These are phyloP conservation scores for Suhomyces sp. DNA, from an alignment of 805 yeast species.

Conservation along the genomic window DNA sequence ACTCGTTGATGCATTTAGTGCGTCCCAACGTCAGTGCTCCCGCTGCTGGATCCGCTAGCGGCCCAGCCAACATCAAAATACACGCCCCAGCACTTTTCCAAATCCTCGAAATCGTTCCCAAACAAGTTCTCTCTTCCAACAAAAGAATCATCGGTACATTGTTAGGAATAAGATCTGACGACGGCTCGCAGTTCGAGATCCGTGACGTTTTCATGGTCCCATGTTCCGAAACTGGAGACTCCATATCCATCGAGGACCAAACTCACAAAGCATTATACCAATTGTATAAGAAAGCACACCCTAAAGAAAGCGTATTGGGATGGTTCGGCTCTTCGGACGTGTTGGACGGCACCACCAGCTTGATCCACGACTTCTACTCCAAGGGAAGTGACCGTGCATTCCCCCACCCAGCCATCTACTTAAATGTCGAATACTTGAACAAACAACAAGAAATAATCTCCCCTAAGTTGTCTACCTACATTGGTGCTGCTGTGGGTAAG, in stretches of 20 bases:
- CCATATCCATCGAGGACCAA: slow-evolving; percentile 73
- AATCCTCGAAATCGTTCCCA: slow-evolving; percentile 69
- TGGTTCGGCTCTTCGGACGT: slow-evolving; percentile 72
- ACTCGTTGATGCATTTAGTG: slow-evolving; percentile 43
- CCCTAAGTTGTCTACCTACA: slow-evolving; percentile 65
- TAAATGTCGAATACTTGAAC: slow-evolving; percentile 64
- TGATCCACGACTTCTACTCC: slow-evolving; percentile 77
- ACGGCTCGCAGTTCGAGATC: slow-evolving; percentile 71
- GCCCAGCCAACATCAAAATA: slow-evolving; percentile 55
- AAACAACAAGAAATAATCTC: slow-evolving; percentile 46
- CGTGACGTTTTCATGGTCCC: slow-evolving; percentile 81
- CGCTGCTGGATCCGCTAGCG: slow-evolving; percentile 41
- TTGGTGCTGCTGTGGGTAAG: slow-evolving; percentile 71
- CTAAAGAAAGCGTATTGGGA: slow-evolving; percentile 76
- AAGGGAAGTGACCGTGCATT: slow-evolving; percentile 66
- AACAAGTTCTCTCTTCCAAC: slow-evolving; percentile 40
- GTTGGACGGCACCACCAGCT: slow-evolving; percentile 69
- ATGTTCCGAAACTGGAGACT: slow-evolving; percentile 69
- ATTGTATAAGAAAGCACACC: slow-evolving; percentile 73
- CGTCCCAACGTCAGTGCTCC: slow-evolving; percentile 53
- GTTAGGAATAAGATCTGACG: slow-evolving; percentile 79
- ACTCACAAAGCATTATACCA: slow-evolving; percentile 70
- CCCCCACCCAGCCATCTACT: slow-evolving; percentile 77
- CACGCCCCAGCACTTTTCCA: slow-evolving; percentile 74
- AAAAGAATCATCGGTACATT: slow-evolving; percentile 78